Percentiles rank a stretch among this genome's conserved stretches.
These are phyloP conservation scores for Cytospora piceae DNA, from an alignment of 2,329 filamentous ascomycete genomes.

Conservation along the genomic window DNA sequence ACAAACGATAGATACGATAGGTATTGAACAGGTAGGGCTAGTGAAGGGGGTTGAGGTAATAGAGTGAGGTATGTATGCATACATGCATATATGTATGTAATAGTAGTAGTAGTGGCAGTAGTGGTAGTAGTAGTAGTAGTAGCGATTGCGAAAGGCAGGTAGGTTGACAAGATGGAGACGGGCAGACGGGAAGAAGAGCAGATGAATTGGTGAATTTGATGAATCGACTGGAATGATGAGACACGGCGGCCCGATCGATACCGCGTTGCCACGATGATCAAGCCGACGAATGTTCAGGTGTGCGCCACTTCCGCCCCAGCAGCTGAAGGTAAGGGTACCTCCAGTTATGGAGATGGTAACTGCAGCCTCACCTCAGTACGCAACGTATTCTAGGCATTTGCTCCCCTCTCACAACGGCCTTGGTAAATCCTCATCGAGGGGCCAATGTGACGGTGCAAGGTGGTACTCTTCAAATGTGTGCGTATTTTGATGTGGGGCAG, in stretches of 20 bases:
- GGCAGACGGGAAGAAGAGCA: background rate
- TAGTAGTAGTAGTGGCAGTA: too few relatives aligned
- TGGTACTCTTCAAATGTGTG: background rate
- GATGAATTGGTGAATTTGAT: slow-evolving; percentile 1
- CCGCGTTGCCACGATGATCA: background rate
- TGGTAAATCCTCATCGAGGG: background rate
- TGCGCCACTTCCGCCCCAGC: background rate
- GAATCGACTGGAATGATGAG: background rate
- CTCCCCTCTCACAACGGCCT: background rate
- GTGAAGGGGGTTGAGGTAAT: background rate
- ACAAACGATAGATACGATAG: background rate
- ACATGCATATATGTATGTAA: too few relatives aligned
- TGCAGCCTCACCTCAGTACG: background rate
- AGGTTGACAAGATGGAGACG: slow-evolving; percentile 3
- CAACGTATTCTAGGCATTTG: background rate
- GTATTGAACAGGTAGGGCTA: background rate
- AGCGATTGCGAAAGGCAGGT: background rate
- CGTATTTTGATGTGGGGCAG: background rate
- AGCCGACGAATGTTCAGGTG: background rate
- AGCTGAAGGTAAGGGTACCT: background rate
- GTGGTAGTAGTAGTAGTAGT: too few relatives aligned
- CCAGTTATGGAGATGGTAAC: background rate
- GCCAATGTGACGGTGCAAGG: background rate
- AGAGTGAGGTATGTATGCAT: background rate
- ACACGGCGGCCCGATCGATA: background rate